A percentile compares a stretch with the other conserved stretches of the same genome.
Evolutionary conservation across 2,329 filamentous ascomycete genomes (phyloP).

Genomic region (Aspergillus sp.): DNA sequence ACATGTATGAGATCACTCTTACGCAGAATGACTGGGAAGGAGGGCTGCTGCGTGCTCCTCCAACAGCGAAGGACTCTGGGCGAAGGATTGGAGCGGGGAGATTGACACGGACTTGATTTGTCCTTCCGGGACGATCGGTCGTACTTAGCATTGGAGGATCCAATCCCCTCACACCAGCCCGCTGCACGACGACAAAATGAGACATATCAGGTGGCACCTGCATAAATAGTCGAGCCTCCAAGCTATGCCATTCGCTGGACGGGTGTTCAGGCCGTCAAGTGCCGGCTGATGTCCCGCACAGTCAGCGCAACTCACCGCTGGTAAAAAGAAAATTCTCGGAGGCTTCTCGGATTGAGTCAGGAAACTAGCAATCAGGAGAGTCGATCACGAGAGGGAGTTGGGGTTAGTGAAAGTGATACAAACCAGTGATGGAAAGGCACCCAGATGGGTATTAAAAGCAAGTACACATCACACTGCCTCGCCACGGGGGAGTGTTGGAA

Average conservation of each 20-base stretch:
- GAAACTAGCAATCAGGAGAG: background rate
- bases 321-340: background rate
- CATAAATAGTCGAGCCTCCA: background rate
- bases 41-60: background rate
- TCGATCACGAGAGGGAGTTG: background rate
- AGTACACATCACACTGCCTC: no score
- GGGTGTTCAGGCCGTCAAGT: background rate
- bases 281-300: background rate
- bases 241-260: background rate
- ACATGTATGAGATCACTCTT: background rate
- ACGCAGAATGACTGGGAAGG: background rate
- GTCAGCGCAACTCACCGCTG: background rate
- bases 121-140: no score
- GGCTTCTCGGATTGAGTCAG: background rate
- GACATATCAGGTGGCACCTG: background rate
- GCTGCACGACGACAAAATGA: background rate
- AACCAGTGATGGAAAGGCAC: no score
- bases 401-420: background rate
- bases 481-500: no score
- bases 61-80: background rate
- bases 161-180: no score
- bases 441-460: no score
- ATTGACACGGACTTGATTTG: no score
- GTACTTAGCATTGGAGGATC: no score
- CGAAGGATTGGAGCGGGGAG: background rate